Evolutionary conservation across 1,284 basidiomycete species (phyloP), one percentile per base, ranked within the genome.

Genomic region (Rhodotorula sp.): DNA sequence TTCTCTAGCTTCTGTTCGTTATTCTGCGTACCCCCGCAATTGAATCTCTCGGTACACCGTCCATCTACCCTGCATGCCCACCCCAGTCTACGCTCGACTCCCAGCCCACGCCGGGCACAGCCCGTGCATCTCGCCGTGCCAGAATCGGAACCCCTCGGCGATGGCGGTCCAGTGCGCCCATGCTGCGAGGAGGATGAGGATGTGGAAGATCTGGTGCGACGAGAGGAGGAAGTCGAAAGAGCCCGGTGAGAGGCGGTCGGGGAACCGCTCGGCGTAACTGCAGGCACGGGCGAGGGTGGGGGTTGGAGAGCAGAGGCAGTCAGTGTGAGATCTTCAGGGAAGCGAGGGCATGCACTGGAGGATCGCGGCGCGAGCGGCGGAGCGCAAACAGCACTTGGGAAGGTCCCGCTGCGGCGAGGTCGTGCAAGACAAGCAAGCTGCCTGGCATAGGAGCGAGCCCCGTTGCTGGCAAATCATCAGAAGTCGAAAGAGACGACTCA

Each of bases 161-260:
- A 65, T 67, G 7, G 66, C 66, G n/a, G n/a, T 32, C 59, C 51
- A 69, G 15, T 67, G 71, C 12, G 51, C 32, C 61, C 51, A 63
- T 1, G 59, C 74, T 1, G 74, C 74, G n/a, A 69, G 61, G 7
- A 75, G 46, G 39, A 72, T 72, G n/a, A 75, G 51, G 36, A 77
- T 61, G 64, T 79, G 78, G 61, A 79, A 78, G 51, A 79, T 74
- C 55, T 78, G 76, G 62, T 79, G 78, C 1, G 71, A 75, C 6
- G 67, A 64, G 32, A 66, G 68, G 50, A 76, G 36, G 15, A 74
- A 57, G 74, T 78, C 75, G 68, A 77, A 78, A 2, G 57, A 64
- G 2, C 77, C 75, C 19, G 77, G 77, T 0, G 63, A 36, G 63
- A 77, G 71, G 2, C 74, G 71, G 41, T 79, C 78, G 22, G 78